Percentiles rank a stretch among this genome's conserved stretches.
phyloP scores from a whole-genome alignment of 441 rosid genomes.

The Aquilaria agallochum region DNA sequence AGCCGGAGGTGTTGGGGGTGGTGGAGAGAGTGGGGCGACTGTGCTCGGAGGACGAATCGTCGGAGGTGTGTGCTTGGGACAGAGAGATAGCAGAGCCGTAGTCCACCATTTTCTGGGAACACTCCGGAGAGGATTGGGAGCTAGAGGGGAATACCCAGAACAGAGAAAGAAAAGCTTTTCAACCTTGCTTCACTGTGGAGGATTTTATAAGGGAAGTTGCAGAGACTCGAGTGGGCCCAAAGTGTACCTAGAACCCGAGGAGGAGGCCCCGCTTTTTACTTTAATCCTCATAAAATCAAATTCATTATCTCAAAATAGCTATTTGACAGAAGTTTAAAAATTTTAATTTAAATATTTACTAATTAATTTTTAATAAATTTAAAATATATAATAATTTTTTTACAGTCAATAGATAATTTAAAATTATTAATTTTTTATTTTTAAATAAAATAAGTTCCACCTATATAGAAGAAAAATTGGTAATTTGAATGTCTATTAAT shows the following conservation, averaged over 20 bases:
- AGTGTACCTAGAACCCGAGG: background rate
- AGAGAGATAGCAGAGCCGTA: constrained; percentile 29
- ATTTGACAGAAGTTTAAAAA: background rate
- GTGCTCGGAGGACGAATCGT: constrained; percentile 29
- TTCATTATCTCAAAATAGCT: too few species aligned
- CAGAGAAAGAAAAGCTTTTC: background rate
- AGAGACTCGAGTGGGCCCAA: background rate
- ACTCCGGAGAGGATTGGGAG: background rate
- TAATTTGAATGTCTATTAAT: too few species aligned
- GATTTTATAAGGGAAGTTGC: background rate
- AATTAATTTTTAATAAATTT: background rate
- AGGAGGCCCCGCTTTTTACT: background rate
- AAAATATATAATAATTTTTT: too few species aligned
- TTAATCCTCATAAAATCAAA: too few species aligned
- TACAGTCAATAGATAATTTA: too few species aligned
- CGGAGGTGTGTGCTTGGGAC: constrained; percentile 25
- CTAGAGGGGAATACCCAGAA: background rate
- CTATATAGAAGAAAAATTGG: too few species aligned
- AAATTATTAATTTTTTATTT: too few species aligned
- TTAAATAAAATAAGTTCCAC: too few species aligned
- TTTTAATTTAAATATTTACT: background rate
- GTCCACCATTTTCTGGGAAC: constrained; percentile 26
- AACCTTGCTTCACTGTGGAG: background rate
- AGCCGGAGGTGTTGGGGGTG: background rate
- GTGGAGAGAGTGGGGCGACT: constrained; percentile 20